These are phyloP conservation scores for Blastocladiella britannica DNA, from an alignment of 192 early-diverging fungal genomes.

Conservation along the genomic window DNA sequence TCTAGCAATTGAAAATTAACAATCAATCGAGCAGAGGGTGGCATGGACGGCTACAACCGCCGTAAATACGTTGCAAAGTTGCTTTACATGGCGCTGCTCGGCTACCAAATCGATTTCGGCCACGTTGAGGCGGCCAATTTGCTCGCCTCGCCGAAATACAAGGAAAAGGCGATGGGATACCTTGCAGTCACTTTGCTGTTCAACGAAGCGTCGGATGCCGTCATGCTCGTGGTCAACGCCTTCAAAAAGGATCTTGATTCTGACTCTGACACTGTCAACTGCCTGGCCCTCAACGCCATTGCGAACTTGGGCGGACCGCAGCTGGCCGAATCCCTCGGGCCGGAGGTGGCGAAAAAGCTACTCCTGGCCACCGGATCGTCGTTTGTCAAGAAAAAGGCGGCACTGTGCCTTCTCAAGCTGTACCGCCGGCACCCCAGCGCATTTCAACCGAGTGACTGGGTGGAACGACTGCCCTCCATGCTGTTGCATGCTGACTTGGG, in stretches of 20 bases:
- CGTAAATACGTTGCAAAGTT: conserved; percentile 99
- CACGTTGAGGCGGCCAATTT: conserved; percentile 90
- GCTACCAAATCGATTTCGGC: conserved; percentile 96
- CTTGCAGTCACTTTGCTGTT: conserved; percentile 82
- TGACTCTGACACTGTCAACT: conserved; percentile 57
- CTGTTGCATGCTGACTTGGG: conserved; percentile 36
- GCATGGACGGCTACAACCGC: conserved; percentile 90
- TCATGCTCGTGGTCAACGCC: conserved; percentile 65
- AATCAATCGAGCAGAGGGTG: conserved; percentile 39
- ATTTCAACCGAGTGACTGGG: conserved; percentile 72
- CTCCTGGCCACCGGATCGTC: conserved; percentile 45
- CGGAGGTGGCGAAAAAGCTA: conserved; percentile 66
- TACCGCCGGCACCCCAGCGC: conserved; percentile 76
- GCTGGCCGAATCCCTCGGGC: conserved; percentile 66
- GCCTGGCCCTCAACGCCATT: conserved; percentile 82
- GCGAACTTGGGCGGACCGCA: conserved; percentile 88
- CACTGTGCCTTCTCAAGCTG: conserved; percentile 71
- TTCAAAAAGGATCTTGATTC: conserved; percentile 76
- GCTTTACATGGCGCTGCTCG: conserved; percentile 97
- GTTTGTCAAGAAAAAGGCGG: conserved; percentile 96
- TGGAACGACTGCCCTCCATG: conserved; percentile 49
- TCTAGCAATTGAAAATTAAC: background rate
- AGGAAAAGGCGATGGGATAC: conserved; percentile 98
- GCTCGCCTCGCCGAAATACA: conserved; percentile 71
- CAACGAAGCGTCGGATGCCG: conserved; percentile 63